Conservation (phyloP, 768 basidiomycete genomes). For the Tricholoma bakamatsutake region DNA sequence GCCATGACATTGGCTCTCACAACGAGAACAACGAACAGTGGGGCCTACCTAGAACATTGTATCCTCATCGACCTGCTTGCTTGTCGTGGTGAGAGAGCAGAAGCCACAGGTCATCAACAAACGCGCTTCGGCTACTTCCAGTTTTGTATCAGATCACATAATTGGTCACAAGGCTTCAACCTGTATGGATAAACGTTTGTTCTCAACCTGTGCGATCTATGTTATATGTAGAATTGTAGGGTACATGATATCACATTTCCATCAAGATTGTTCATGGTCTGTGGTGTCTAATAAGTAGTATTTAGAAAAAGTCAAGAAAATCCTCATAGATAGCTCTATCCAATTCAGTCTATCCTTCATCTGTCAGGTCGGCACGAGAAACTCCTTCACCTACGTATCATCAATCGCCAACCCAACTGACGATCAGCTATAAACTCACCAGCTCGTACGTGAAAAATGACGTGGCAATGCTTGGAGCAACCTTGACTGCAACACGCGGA, state of each 20-base stretch:
- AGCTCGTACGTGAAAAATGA: constrained; percentile 83
- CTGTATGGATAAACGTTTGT: background rate
- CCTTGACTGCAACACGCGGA: constrained; percentile 55
- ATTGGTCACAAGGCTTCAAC: background rate
- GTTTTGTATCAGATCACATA: background rate
- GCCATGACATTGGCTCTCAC: constrained; percentile 1
- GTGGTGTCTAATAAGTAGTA: background rate
- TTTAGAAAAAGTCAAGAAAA: background rate
- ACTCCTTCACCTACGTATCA: constrained; percentile 24
- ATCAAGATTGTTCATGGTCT: background rate
- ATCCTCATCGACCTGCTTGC: background rate
- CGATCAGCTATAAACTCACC: constrained; percentile 21
- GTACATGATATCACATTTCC: background rate
- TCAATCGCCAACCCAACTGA: constrained; percentile 3
- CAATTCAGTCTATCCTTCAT: constrained; percentile 9
- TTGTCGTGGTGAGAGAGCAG: background rate
- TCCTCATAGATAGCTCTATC: constrained; percentile 1
- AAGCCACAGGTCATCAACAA: background rate
- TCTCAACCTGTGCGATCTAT: background rate
- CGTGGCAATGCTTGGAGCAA: constrained; percentile 86
- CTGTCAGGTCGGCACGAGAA: constrained; percentile 24
- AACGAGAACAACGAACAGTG: background rate
- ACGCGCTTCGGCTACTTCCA: background rate
- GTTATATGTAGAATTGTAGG: background rate
- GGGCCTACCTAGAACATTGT: background rate